phyloP scores from a whole-genome alignment of 2,329 filamentous ascomycete genomes.

The Ustulina deusta region DNA sequence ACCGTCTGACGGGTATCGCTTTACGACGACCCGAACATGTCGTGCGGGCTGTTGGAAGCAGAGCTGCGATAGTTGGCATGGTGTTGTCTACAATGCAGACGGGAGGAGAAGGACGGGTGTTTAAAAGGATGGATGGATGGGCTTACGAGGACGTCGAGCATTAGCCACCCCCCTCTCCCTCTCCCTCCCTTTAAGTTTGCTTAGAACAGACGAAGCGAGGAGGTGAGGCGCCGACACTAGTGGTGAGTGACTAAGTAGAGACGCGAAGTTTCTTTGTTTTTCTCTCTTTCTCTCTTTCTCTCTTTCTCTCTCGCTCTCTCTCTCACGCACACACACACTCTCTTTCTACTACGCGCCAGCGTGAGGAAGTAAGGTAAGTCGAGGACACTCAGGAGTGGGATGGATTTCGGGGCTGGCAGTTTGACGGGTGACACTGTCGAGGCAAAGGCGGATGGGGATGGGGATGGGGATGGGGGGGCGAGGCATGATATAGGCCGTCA shows the following conservation, averaged over 20 bases:
- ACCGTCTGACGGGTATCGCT: not conserved
- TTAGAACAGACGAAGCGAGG: not conserved
- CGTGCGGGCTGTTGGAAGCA: not conserved
- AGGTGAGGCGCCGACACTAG: too few species aligned
- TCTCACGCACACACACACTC: too few species aligned
- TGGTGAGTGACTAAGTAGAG: not conserved
- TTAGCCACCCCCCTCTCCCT: not conserved
- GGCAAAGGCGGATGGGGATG: not conserved
- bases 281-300: not conserved
- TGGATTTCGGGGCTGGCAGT: not conserved
- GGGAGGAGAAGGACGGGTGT: not conserved
- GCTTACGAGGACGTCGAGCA: not conserved
- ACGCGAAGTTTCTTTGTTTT: not conserved
- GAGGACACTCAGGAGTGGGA: not conserved
- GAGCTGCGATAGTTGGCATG: not conserved
- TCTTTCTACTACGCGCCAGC: too few species aligned
- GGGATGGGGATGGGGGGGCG: not conserved
- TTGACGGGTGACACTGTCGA: not conserved
- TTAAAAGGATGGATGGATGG: not conserved
- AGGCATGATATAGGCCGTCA: not conserved
- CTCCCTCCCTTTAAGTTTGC: not conserved
- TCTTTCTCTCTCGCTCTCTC: too few species aligned
- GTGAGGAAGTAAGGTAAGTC: not conserved
- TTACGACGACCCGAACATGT: not conserved
- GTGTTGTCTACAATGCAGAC: not conserved